These are phyloP conservation scores for Pyricularia grisea DNA, from an alignment of 2,329 filamentous ascomycete genomes.

Conservation along the genomic window DNA sequence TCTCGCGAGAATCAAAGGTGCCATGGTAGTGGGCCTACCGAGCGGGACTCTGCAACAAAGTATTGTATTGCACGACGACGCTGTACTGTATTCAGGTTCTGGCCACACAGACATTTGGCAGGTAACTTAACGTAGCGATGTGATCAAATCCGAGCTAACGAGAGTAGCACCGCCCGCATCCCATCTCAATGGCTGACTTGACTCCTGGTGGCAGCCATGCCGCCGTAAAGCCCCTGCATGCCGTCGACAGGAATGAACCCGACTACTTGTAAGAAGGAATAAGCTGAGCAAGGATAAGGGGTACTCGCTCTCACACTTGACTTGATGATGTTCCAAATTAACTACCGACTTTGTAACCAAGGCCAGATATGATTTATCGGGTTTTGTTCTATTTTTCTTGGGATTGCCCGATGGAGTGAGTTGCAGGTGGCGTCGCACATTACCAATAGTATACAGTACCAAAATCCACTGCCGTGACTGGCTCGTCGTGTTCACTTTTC, in stretches of 20 bases:
- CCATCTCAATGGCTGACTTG: background rate
- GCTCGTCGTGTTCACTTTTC: background rate
- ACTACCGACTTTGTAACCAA: background rate
- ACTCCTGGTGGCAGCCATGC: background rate
- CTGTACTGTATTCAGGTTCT: background rate
- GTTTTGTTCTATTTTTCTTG: background rate
- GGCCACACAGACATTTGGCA: background rate
- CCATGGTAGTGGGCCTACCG: background rate
- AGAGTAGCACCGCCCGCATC: background rate
- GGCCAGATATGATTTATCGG: background rate
- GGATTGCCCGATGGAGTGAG: background rate
- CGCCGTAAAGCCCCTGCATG: background rate
- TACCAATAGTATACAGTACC: background rate
- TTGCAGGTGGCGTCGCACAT: background rate
- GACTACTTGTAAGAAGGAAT: background rate
- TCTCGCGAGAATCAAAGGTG: background rate
- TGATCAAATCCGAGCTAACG: background rate
- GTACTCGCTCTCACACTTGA: background rate
- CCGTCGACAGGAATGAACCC: background rate
- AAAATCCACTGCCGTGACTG: background rate
- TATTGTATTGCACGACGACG: background rate
- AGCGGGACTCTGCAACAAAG: background rate
- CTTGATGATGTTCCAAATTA: background rate
- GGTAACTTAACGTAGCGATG: background rate
- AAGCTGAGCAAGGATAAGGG: background rate